Evolutionary conservation across 345 rosid species (phyloP).

Genomic region (Gossypium stocksii): DNA sequence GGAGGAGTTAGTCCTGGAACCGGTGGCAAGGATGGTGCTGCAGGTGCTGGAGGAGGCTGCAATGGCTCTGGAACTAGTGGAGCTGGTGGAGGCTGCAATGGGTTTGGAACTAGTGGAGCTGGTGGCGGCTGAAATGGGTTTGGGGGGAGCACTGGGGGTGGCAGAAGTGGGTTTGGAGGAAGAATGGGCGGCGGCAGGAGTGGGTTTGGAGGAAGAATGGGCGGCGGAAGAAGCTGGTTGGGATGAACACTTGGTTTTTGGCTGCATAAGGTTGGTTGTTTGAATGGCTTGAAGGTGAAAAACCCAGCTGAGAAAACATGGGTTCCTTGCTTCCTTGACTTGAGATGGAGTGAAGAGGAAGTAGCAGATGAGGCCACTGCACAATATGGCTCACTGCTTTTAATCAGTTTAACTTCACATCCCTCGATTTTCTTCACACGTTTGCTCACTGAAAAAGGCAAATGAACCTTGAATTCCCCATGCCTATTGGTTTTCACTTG

Average conservation of each 20-base stretch:
- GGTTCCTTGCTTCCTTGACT: conserved; percentile 41
- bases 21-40: conserved; percentile 2
- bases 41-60: conserved; percentile 21
- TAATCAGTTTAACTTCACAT: conserved; percentile 62
- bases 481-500: conserved; percentile 62
- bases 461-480: conserved; percentile 60
- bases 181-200: conserved; percentile 10
- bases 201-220: conserved; percentile 3
- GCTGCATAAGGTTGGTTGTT: conserved; percentile 55
- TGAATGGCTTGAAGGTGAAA: conserved; percentile 76
- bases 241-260: conserved; percentile 39
- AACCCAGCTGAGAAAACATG: conserved; percentile 86
- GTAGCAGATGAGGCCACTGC: conserved; percentile 65
- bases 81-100: conserved; percentile 27
- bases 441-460: conserved; percentile 65
- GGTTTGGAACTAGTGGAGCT: conserved; percentile 10
- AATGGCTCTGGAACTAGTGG: conserved; percentile 38
- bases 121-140: conserved; percentile 23
- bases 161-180: conserved; percentile 25
- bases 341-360: conserved; percentile 56
- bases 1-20: conserved; percentile 37
- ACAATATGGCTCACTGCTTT: conserved; percentile 71
- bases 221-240: conserved; percentile 14
- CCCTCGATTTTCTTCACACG: conserved; percentile 59
- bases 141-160: conserved; percentile 30